phyloP scores from a whole-genome alignment of 1,284 basidiomycete species.

The Marasmius fiardii region DNA sequence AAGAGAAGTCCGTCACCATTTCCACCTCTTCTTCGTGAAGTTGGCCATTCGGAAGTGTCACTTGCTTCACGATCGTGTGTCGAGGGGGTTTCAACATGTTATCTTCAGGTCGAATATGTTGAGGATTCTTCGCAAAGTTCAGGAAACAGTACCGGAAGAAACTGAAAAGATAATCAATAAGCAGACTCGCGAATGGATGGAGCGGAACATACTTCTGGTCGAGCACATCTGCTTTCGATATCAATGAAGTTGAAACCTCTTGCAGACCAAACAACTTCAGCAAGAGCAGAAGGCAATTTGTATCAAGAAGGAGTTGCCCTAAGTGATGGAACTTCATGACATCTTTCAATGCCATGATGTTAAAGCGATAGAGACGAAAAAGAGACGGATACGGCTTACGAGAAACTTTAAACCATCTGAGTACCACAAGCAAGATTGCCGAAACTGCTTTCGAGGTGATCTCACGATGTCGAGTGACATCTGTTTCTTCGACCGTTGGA shows the following conservation, averaged over 20 bases:
- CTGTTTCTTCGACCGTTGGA: slow-evolving; percentile 90
- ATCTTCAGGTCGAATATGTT: slow-evolving; percentile 51
- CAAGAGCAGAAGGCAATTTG: slow-evolving; percentile 91
- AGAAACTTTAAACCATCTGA: slow-evolving; percentile 99
- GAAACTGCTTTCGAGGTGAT: slow-evolving; percentile 98
- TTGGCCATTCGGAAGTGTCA: slow-evolving; percentile 63
- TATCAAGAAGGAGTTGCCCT: slow-evolving; percentile 91
- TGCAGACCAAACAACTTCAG: slow-evolving; percentile 98
- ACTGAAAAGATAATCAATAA: slow-evolving; percentile 37
- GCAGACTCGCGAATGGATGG: neutral
- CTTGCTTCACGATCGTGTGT: slow-evolving; percentile 52
- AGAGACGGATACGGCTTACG: slow-evolving; percentile 52
- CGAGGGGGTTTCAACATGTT: slow-evolving; percentile 55
- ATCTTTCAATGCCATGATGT: slow-evolving; percentile 46
- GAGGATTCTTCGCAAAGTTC: slow-evolving; percentile 65
- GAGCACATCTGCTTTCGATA: slow-evolving; percentile 86
- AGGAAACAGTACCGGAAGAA: slow-evolving; percentile 94
- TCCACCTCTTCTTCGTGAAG: slow-evolving; percentile 85
- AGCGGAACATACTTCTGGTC: slow-evolving; percentile 70
- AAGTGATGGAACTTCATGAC: slow-evolving; percentile 99
- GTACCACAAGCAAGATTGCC: slow-evolving; percentile 83
- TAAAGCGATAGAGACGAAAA: slow-evolving; percentile 3
- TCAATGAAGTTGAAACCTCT: slow-evolving; percentile 81
- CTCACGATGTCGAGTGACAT: slow-evolving; percentile 94
- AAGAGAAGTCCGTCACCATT: slow-evolving; percentile 91